Base-by-base conservation (phyloP, 192 early-diverging fungal species). In the Pilaira anomala region DNA sequence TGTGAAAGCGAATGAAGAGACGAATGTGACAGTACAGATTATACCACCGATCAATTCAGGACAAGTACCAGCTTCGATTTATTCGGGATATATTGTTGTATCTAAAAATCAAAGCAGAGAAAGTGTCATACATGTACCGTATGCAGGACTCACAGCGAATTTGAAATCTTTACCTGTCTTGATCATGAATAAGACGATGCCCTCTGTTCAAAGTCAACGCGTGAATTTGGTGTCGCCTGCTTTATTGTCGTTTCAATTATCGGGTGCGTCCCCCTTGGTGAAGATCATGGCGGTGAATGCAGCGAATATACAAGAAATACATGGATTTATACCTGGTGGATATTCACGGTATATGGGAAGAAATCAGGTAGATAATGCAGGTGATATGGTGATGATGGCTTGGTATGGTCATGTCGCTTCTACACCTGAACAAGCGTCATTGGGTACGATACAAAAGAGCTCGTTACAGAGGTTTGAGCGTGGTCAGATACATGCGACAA, bases 61-160 rank as follows among this genome's bases (percentile, higher is more conserved):
- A 44, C 36, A 59, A 2, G 25, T 51, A 5, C 58, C 66, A 50
- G 73, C 74, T 18, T 70, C 76, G 24, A 71, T 84, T 46, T 84
- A 81, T 66, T 78, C 73, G 29, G 82, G 82, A 6, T 81, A 70
- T 30, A 67, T 84, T 48, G 65, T 70, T 25, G 65, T 78, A 16
- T 40, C 40, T 2, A 42, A 59, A 22, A 57, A 14, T 12, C n/a
- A 33, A 19, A 56, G n/a, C 3, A 41, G 28, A 13, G 21, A 39
- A 4, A 25, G 53, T 3, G n/a, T 19, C 5, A 40, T 48, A 18
- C 36, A 63, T 24, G 25, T 73, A 30, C 71, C 71, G 8, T 73
- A 73, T 60, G 71, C 71, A 7, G 71, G 71, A 0, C 40, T 73
- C 1, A 66, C 65, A 16, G 25, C 60, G 2, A 59, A 51, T 40